These are phyloP conservation scores for Cyclocybe cylindracea DNA, from an alignment of 768 basidiomycete species.

Conservation along the genomic window DNA sequence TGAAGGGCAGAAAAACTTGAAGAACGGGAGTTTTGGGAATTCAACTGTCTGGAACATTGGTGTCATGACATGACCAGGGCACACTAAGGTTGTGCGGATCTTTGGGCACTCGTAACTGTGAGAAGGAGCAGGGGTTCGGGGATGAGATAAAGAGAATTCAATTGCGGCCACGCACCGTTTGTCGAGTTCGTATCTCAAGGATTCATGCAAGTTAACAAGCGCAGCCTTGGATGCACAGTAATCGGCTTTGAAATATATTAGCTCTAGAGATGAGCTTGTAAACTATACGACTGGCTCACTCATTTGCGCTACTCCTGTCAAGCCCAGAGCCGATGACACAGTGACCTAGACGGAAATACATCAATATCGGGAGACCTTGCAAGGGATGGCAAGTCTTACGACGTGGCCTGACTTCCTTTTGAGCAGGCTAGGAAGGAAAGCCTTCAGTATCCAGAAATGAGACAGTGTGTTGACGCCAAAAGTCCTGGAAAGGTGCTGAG, in stretches of 20 bases:
- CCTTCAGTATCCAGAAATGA: constrained; percentile 91
- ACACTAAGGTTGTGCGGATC: constrained; percentile 87
- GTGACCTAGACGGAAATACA: constrained; percentile 54
- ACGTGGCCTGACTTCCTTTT: constrained; percentile 81
- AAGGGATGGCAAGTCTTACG: constrained; percentile 41
- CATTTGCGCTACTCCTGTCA: constrained; percentile 74
- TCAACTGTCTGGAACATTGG: constrained; percentile 68
- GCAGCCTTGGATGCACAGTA: constrained; percentile 95
- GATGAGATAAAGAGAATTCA: neutral
- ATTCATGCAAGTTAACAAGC: constrained; percentile 76
- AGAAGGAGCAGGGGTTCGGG: constrained; percentile 8
- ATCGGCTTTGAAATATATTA: constrained; percentile 54
- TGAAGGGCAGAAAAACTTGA: constrained; percentile 77
- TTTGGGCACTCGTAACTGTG: constrained; percentile 67
- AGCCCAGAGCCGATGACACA: constrained; percentile 72
- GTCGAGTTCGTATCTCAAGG: constrained; percentile 87
- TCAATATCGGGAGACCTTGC: constrained; percentile 8
- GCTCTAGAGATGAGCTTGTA: neutral
- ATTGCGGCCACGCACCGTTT: constrained; percentile 46
- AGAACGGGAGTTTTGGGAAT: constrained; percentile 50
- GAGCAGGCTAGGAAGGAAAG: constrained; percentile 90
- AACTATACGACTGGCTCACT: constrained; percentile 42
- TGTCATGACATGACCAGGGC: constrained; percentile 80
- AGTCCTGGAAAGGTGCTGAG: constrained; percentile 53
- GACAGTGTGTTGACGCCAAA: constrained; percentile 86